Evolutionary conservation across 2,329 filamentous ascomycete species (phyloP).

Genomic region (Rhinocladiella mackenziei): DNA sequence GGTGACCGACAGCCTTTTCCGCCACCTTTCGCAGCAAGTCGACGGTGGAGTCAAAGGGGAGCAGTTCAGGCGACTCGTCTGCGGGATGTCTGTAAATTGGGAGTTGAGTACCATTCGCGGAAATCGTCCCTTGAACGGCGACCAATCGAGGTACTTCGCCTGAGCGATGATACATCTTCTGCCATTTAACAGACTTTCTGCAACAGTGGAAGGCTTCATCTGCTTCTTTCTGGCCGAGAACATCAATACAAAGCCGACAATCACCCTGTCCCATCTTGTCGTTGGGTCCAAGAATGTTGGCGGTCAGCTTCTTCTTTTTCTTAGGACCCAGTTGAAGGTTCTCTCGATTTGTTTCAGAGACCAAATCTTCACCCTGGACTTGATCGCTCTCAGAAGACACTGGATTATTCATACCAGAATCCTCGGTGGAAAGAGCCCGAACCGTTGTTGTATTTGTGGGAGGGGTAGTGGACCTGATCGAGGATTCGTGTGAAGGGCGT

Average conservation of each 20-base stretch:
- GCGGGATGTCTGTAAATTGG: constrained; percentile 94
- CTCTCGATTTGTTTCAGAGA: neutral
- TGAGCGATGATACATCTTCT: constrained; percentile 86
- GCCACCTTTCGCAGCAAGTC: constrained; percentile 63
- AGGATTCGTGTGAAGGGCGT: constrained; percentile 14
- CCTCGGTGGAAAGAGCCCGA: neutral
- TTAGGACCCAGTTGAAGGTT: neutral
- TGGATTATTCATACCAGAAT: constrained; percentile 1
- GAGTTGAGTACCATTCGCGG: constrained; percentile 61
- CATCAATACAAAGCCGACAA: constrained; percentile 66
- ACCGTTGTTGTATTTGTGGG: neutral
- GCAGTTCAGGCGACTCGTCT: constrained; percentile 76
- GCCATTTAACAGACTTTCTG: constrained; percentile 69
- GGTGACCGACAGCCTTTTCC: constrained; percentile 70
- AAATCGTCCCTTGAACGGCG: constrained; percentile 75
- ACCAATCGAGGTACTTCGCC: constrained; percentile 89
- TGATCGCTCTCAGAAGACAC: constrained; percentile 1
- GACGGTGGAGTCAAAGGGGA: constrained; percentile 71
- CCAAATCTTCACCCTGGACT: neutral
- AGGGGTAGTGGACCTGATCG: constrained; percentile 9
- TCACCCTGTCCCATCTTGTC: constrained; percentile 73
- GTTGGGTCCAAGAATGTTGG: constrained; percentile 35
- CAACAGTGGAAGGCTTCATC: constrained; percentile 41
- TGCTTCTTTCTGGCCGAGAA: constrained; percentile 63
- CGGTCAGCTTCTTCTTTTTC: constrained; percentile 16